Evolutionary conservation across 2,329 filamentous ascomycete species (phyloP).

Genomic region (Neopestalotiopsis clavispora): DNA sequence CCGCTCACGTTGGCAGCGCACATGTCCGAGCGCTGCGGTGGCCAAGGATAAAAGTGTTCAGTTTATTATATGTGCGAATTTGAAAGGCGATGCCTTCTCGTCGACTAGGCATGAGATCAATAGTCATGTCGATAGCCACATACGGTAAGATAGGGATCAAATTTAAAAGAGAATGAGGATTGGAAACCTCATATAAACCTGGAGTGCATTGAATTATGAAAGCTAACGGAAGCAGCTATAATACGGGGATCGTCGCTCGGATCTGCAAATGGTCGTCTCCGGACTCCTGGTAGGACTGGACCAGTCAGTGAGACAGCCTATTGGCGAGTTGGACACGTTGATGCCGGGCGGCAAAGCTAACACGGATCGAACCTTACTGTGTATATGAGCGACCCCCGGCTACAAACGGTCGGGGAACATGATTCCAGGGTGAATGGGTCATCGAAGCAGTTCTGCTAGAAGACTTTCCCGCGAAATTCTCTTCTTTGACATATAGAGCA

Average conservation of each 20-base stretch:
- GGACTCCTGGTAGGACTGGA: not conserved
- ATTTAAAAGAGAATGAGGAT: not conserved
- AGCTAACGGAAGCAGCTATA: not conserved
- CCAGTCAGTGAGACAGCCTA: not conserved
- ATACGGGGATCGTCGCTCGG: not conserved
- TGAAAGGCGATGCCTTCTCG: too few species aligned
- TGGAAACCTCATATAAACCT: not conserved
- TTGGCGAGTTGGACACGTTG: not conserved
- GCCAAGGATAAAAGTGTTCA: too few species aligned
- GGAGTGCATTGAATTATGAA: not conserved
- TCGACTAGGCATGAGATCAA: too few species aligned
- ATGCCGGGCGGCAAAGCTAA: not conserved
- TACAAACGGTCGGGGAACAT: not conserved
- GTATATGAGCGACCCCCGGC: not conserved
- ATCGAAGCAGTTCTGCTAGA: not conserved
- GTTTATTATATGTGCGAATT: too few species aligned
- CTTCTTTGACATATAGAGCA: too few species aligned
- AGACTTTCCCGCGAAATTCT: conserved; percentile 1
- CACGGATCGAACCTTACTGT: conserved; percentile 3
- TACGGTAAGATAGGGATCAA: too few species aligned
- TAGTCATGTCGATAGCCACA: too few species aligned
- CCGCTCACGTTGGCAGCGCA: too few species aligned
- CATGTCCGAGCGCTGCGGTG: too few species aligned
- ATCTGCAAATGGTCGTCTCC: not conserved
- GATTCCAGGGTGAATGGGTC: not conserved